Evolutionary conservation across 164 flowering plant species (phyloP).

Genomic region (Nelumbo lutea): DNA sequence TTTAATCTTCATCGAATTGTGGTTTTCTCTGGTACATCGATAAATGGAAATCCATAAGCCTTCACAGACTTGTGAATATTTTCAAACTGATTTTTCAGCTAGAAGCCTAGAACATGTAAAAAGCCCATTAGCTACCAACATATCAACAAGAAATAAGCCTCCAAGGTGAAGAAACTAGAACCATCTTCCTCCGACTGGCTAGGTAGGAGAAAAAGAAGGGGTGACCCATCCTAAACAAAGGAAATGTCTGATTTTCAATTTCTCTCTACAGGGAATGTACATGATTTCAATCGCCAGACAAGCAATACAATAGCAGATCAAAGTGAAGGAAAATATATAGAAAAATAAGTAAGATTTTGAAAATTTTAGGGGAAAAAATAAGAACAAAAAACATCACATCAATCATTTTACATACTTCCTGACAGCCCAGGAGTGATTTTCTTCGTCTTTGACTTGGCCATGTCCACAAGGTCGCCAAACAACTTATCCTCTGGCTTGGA

Average conservation of each 20-base stretch:
- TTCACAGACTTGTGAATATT: too few relatives aligned
- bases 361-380: not conserved
- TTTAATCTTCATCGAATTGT: too few relatives aligned
- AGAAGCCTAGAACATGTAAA: too few relatives aligned
- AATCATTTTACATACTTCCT: slow-evolving; percentile 52
- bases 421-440: slow-evolving; percentile 47
- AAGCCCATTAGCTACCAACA: too few relatives aligned
- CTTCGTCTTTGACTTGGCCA: slow-evolving; percentile 63
- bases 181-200: too few relatives aligned
- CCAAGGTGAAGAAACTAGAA: too few relatives aligned
- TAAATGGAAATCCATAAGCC: too few relatives aligned
- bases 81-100: too few relatives aligned
- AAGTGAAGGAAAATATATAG: slow-evolving; percentile 7
- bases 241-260: not conserved
- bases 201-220: not conserved
- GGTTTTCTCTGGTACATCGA: too few relatives aligned
- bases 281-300: slow-evolving; percentile 10
- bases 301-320: slow-evolving; percentile 5
- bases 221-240: not conserved
- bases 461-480: slow-evolving; percentile 90
- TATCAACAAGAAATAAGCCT: too few relatives aligned
- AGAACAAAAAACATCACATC: slow-evolving; percentile 11
- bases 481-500: slow-evolving; percentile 84
- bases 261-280: slow-evolving; percentile 28
- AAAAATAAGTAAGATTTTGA: not conserved